Evolutionary conservation across 2,329 filamentous ascomycete genomes (phyloP), one percentile per base, ranked within the genome.

Genomic region (Lecanicillium sp.): DNA sequence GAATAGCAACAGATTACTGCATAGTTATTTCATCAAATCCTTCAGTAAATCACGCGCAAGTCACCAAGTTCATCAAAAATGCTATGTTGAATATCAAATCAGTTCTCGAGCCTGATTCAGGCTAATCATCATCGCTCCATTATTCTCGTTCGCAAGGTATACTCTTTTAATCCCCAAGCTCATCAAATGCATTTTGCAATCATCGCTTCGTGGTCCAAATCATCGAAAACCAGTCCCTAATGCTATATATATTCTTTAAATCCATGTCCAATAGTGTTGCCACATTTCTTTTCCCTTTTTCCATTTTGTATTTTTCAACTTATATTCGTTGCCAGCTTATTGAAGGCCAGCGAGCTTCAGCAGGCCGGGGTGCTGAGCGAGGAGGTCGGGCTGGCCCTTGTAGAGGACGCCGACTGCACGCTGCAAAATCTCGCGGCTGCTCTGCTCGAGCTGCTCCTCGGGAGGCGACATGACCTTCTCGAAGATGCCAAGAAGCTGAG

Each of bases 381-480:
- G 30, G 10, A 66, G 50, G 29, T 62, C 57, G 3, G 65, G 60
- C 55, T 65, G 60, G 17, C 60, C 58, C 57, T 66, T 64, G 59
- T 63, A 68, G 44, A 76, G 62, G 20, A 64, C 60, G 61, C 68
- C 70, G 51, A 87, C 83, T 45, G 86, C 77, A 62, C 82, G 75
- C 57, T 79, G 71, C 37, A 91, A 73, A 59, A 84, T 73, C 53
- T 73, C 69, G 51, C 86, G 79, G 9, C 84, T 89, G 68, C 85
- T 81, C 8, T 79, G 74, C 59, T 86, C 83, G 35, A 93, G 74
- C 71, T 93, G 87, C 51, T 87, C 85, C 65, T 86, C 77, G 2
- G 86, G 86, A 40, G 81, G 76, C 50, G 75, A 72, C 48, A 91
- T 74, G 15, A 90, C 86, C 60, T 86, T 75, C 62, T 87, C 79